Evolutionary conservation across 1,139 yeast species (phyloP).

Genomic region (Magnusiomyces paraingens): DNA sequence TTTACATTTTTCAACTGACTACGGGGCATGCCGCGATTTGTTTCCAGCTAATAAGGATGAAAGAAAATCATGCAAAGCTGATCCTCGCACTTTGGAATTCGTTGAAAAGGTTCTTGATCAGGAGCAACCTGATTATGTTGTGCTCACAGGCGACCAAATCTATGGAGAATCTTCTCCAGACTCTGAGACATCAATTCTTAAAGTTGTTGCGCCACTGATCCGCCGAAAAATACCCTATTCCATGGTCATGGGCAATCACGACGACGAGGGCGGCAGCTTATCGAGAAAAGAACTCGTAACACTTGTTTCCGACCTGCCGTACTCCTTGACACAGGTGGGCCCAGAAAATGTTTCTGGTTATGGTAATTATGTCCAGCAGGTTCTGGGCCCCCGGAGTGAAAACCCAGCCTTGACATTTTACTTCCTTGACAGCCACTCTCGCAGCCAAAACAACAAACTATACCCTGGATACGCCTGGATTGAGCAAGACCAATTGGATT

Average conservation of each 20-base stretch:
- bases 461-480: slow-evolving; percentile 84
- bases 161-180: slow-evolving; percentile 69
- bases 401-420: slow-evolving; percentile 54
- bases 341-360: slow-evolving; percentile 64
- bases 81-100: slow-evolving; percentile 57
- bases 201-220: slow-evolving; percentile 69
- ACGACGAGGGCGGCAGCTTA: slow-evolving; percentile 64
- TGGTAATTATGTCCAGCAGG: slow-evolving; percentile 65
- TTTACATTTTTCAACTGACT: slow-evolving; percentile 72
- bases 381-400: slow-evolving; percentile 39
- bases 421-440: slow-evolving; percentile 77
- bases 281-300: slow-evolving; percentile 55
- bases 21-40: slow-evolving; percentile 69
- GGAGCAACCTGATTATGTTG: slow-evolving; percentile 76
- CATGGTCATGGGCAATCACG: slow-evolving; percentile 73
- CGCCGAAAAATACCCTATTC: slow-evolving; percentile 70
- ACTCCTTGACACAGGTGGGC: slow-evolving; percentile 54
- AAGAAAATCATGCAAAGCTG: slow-evolving; percentile 53
- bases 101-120: slow-evolving; percentile 55
- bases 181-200: slow-evolving; percentile 67
- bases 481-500: slow-evolving; percentile 63
- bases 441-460: slow-evolving; percentile 56
- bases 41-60: slow-evolving; percentile 38
- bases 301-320: slow-evolving; percentile 54
- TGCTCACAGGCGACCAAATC: slow-evolving; percentile 81